Evolutionary conservation across 2,329 filamentous ascomycete species (phyloP).

Genomic region (Fusarium euwallaceae): DNA sequence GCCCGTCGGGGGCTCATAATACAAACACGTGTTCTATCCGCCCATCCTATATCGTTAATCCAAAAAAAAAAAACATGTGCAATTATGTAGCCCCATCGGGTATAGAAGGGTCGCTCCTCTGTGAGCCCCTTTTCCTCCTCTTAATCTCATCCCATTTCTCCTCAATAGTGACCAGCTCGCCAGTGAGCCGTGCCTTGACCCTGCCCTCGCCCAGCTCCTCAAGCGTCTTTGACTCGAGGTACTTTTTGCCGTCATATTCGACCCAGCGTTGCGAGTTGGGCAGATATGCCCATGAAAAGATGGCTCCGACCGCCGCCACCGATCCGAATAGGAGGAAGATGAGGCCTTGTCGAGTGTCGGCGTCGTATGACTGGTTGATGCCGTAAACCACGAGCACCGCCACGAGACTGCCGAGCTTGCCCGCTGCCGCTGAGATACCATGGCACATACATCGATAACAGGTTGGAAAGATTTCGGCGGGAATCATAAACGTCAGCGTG

Average conservation of each 20-base stretch:
- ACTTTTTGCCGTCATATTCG: conserved; percentile 52
- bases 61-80: background rate
- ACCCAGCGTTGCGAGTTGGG: conserved; percentile 61
- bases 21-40: conserved; percentile 8
- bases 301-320: conserved; percentile 62
- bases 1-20: conserved; percentile 6
- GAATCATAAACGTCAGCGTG: conserved; percentile 73
- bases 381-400: conserved; percentile 65
- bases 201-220: conserved; percentile 65
- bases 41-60: background rate
- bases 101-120: conserved; percentile 41
- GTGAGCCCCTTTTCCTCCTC: conserved; percentile 48
- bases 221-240: conserved; percentile 61
- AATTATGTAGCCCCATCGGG: conserved; percentile 37
- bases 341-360: conserved; percentile 60
- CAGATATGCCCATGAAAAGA: conserved; percentile 66
- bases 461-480: conserved; percentile 75
- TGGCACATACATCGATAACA: conserved; percentile 73
- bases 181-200: conserved; percentile 58
- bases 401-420: conserved; percentile 69
- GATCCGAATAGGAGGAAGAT: conserved; percentile 65
- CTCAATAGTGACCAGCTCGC: conserved; percentile 59
- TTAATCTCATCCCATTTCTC: conserved; percentile 59
- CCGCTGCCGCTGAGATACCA: conserved; percentile 71
- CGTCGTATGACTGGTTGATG: conserved; percentile 61